Conservation (phyloP, 2,329 filamentous ascomycete genomes). For the Clonostachys rosea region DNA sequence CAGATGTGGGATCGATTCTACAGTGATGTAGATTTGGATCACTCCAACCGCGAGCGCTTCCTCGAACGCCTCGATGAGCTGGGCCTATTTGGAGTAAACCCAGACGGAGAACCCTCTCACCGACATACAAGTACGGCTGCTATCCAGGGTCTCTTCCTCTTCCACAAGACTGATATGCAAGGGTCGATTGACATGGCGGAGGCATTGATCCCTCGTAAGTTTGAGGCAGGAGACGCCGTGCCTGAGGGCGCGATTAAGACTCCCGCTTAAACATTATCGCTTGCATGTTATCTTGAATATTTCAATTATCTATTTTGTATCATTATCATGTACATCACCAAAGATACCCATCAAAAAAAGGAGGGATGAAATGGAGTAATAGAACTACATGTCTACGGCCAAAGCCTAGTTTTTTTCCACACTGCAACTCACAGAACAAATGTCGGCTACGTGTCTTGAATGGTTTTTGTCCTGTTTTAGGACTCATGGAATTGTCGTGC, state of each 20-base stretch:
- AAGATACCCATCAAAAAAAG: neutral
- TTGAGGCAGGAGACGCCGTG: conserved; percentile 39
- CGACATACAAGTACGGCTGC: conserved; percentile 78
- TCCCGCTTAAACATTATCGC: conserved; percentile 19
- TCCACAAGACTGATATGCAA: conserved; percentile 87
- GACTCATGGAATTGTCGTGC: too few species aligned
- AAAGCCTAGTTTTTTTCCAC: too few species aligned
- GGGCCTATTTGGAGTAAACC: conserved; percentile 60
- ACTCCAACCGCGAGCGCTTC: conserved; percentile 62
- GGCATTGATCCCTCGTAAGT: conserved; percentile 53
- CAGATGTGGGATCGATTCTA: conserved; percentile 96
- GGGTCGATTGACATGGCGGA: conserved; percentile 81
- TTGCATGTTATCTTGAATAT: neutral
- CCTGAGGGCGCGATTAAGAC: conserved; percentile 34
- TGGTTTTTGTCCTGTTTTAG: too few species aligned
- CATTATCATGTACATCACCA: neutral
- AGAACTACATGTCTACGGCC: neutral
- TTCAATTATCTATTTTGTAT: neutral
- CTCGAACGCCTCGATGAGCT: conserved; percentile 64
- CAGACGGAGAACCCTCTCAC: conserved; percentile 38
- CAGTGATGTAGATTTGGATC: conserved; percentile 67
- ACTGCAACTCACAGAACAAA: too few species aligned
- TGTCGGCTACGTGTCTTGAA: too few species aligned
- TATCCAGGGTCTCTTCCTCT: conserved; percentile 89
- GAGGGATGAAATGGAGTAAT: neutral